A percentile compares a stretch with the other conserved stretches of the same genome.
Evolutionary conservation across 2,329 filamentous ascomycete genomes (phyloP).

Genomic region (Fusarium oligoseptatum): DNA sequence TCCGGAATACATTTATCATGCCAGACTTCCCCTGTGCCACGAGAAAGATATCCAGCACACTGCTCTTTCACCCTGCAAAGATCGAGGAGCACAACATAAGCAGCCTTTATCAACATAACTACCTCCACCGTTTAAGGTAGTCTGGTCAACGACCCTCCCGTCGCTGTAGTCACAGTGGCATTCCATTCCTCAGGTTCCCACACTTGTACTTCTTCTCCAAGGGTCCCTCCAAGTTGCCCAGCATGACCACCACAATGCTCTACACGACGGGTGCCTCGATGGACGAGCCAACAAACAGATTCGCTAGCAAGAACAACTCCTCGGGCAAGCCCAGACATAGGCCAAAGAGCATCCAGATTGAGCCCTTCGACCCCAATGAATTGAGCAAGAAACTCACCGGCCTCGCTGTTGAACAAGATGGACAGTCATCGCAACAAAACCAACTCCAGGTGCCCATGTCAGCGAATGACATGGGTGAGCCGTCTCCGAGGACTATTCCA

Average conservation of each 20-base stretch:
- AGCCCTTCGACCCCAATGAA: conserved; percentile 67
- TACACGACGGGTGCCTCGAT: conserved; percentile 36
- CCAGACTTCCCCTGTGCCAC: neutral
- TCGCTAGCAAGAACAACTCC: conserved; percentile 13
- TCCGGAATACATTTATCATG: conserved; percentile 31
- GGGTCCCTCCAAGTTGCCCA: conserved; percentile 2
- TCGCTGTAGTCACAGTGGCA: conserved; percentile 12
- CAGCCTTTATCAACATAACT: neutral
- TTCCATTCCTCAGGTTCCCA: conserved; percentile 11
- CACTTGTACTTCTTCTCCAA: neutral
- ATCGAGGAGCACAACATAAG: neutral
- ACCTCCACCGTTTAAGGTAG: neutral
- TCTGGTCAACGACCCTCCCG: conserved; percentile 1
- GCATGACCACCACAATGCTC: conserved; percentile 39
- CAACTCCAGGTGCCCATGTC: conserved; percentile 30
- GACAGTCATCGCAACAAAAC: conserved; percentile 34
- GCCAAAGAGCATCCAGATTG: conserved; percentile 44
- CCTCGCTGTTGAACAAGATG: conserved; percentile 65
- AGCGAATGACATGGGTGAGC: conserved; percentile 18
- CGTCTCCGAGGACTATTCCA: conserved; percentile 23
- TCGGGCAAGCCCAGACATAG: conserved; percentile 38
- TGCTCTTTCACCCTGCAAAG: neutral
- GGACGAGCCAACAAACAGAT: conserved; percentile 24
- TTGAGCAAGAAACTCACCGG: conserved; percentile 64
- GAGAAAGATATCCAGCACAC: neutral